A percentile compares a stretch with the other conserved stretches of the same genome.
Conservation (phyloP, 2,329 filamentous ascomycete genomes). For the Microcera coccophila region DNA sequence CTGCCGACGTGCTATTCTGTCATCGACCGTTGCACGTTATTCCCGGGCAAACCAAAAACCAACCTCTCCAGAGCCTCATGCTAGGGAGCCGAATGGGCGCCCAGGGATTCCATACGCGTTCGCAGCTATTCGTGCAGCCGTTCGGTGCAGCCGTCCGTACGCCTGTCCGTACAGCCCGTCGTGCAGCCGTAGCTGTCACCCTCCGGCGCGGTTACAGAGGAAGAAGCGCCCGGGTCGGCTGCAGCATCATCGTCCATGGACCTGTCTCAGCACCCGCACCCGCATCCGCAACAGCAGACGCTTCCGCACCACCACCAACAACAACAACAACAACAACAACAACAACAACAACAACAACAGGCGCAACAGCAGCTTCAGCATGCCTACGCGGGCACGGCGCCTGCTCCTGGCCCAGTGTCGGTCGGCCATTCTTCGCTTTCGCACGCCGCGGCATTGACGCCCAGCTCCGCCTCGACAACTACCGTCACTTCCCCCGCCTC, state of each 20-base stretch:
- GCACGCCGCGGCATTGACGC: conserved; percentile 21
- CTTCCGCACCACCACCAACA: not conserved
- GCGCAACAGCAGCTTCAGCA: not conserved
- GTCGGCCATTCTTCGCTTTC: conserved; percentile 15
- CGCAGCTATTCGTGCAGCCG: too few relatives aligned
- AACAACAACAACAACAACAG: not conserved
- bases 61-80: conserved; percentile 6
- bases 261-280: conserved; percentile 2
- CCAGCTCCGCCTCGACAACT: conserved; percentile 23
- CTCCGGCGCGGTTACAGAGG: not conserved
- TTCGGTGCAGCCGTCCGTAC: too few relatives aligned
- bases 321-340: too few relatives aligned
- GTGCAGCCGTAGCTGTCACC: not conserved
- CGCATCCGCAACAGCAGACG: conserved; percentile 1
- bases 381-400: not conserved
- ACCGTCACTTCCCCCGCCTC: conserved; percentile 26
- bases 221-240: not conserved
- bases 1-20: conserved; percentile 2
- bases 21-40: not conserved
- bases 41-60: conserved; percentile 12
- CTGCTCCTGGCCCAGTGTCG: not conserved
- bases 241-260: conserved; percentile 1
- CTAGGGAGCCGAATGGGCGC: conserved; percentile 1
- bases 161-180: too few relatives aligned
- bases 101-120: conserved; percentile 1